These are phyloP conservation scores for Fusarium sp. DNA, from an alignment of 2,329 filamentous ascomycete genomes.

Conservation along the genomic window DNA sequence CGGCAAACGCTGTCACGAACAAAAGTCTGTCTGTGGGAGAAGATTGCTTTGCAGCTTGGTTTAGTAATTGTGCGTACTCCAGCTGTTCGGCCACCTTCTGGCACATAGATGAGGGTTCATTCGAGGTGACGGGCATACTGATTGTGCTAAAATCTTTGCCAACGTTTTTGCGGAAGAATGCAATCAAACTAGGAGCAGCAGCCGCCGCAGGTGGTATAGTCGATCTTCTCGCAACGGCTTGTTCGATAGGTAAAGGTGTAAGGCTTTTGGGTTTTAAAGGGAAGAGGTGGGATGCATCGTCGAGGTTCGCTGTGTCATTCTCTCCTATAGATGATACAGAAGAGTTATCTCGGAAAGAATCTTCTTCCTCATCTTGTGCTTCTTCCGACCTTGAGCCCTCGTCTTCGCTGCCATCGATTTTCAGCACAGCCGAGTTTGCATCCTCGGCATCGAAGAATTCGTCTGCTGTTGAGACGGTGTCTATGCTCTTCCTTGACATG, in stretches of 20 bases:
- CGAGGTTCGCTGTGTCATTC: slow-evolving; percentile 67
- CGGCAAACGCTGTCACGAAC: slow-evolving; percentile 88
- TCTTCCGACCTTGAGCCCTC: slow-evolving; percentile 68
- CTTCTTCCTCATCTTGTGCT: slow-evolving; percentile 61
- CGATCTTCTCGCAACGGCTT: slow-evolving; percentile 72
- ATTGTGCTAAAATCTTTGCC: slow-evolving; percentile 97
- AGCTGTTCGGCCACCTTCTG: slow-evolving; percentile 91
- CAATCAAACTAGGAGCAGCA: slow-evolving; percentile 88
- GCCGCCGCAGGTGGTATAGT: slow-evolving; percentile 80
- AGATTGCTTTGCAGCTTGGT: slow-evolving; percentile 74
- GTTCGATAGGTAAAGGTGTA: slow-evolving; percentile 77
- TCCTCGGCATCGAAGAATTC: slow-evolving; percentile 95
- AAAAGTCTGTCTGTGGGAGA: slow-evolving; percentile 77
- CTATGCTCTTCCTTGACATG: slow-evolving; percentile 73
- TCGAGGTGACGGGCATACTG: slow-evolving; percentile 96
- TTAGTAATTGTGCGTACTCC: slow-evolving; percentile 88
- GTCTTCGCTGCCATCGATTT: slow-evolving; percentile 78
- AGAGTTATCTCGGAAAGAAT: slow-evolving; percentile 63
- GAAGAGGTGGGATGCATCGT: slow-evolving; percentile 73
- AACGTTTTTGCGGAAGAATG: slow-evolving; percentile 95
- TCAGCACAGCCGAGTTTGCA: slow-evolving; percentile 74
- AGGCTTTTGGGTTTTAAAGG: slow-evolving; percentile 81
- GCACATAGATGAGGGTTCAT: slow-evolving; percentile 89
- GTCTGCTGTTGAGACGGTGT: slow-evolving; percentile 80
- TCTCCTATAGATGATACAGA: slow-evolving; percentile 70